A percentile compares a stretch with the other conserved stretches of the same genome.
These are phyloP conservation scores for Russula compacta DNA, from an alignment of 768 basidiomycete species.

Conservation along the genomic window DNA sequence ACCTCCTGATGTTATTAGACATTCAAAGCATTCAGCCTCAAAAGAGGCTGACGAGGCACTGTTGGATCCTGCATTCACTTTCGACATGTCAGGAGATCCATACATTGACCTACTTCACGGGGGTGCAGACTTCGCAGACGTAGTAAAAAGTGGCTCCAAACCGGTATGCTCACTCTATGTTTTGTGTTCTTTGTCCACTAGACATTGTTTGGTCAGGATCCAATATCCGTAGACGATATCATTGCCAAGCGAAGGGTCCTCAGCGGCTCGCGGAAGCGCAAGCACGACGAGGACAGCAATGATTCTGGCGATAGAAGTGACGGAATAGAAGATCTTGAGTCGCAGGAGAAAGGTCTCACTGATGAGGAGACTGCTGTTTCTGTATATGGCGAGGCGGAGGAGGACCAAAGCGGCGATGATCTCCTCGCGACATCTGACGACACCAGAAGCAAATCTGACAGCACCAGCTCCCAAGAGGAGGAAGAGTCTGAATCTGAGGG, in stretches of 20 bases:
- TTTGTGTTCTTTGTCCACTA: conserved; percentile 1
- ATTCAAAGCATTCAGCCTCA: conserved; percentile 10
- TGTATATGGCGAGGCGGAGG: conserved; percentile 33
- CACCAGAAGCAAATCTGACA: conserved; percentile 18
- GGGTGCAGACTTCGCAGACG: conserved; percentile 37
- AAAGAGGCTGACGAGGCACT: conserved; percentile 44
- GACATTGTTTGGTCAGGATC: conserved; percentile 36
- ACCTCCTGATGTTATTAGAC: conserved; percentile 1
- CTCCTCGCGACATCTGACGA: conserved; percentile 15
- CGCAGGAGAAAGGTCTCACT: conserved; percentile 23
- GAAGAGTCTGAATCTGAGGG: conserved; percentile 26
- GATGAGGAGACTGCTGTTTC: conserved; percentile 23
- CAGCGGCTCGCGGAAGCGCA: conserved; percentile 47
- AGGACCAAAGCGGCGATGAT: conserved; percentile 25
- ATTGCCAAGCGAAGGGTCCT: conserved; percentile 60
- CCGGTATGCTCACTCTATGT: conserved; percentile 37
- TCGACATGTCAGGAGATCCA: conserved; percentile 68
- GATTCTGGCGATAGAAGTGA: background rate
- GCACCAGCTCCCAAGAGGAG: conserved; percentile 23
- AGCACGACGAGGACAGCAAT: conserved; percentile 32
- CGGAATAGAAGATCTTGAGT: background rate
- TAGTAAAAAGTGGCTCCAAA: conserved; percentile 53
- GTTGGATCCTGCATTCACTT: conserved; percentile 75
- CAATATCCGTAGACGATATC: conserved; percentile 88
- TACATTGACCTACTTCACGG: conserved; percentile 46